These are phyloP conservation scores for Melampsora americana DNA, from an alignment of 1,284 basidiomycete genomes.

Conservation along the genomic window DNA sequence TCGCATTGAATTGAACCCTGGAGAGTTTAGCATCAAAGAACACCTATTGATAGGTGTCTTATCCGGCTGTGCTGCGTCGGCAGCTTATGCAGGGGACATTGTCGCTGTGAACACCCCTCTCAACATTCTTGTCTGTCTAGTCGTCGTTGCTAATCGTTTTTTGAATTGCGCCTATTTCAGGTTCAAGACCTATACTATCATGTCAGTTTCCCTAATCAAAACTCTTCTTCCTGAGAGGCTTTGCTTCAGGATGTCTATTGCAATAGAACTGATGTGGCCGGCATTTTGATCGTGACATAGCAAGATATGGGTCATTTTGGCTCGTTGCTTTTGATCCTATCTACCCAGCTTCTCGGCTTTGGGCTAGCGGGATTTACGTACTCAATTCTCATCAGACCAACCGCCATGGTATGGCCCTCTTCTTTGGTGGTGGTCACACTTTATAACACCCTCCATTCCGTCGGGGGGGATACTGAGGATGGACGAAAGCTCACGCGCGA, in stretches of 20 bases:
- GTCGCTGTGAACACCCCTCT: conserved; percentile 14
- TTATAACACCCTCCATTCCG: conserved; percentile 53
- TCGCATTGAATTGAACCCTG: conserved; percentile 56
- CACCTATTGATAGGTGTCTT: conserved; percentile 33
- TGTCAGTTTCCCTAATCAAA: conserved; percentile 56
- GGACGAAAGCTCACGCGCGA: conserved; percentile 16
- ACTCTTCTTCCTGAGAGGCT: conserved; percentile 54
- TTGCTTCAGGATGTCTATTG: conserved; percentile 55
- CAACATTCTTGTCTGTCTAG: conserved; percentile 7
- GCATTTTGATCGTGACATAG: conserved; percentile 56
- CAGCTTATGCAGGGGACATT: conserved; percentile 43
- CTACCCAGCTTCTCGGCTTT: conserved; percentile 61
- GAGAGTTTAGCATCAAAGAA: conserved; percentile 57
- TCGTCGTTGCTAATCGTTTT: neutral
- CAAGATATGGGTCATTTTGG: conserved; percentile 51
- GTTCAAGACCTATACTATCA: conserved; percentile 56
- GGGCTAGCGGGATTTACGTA: conserved; percentile 58
- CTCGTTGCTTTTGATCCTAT: conserved; percentile 58
- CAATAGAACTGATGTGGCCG: conserved; percentile 56
- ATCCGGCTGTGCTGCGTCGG: conserved; percentile 24
- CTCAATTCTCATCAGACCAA: conserved; percentile 51
- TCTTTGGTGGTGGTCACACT: conserved; percentile 54
- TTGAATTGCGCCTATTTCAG: conserved; percentile 52
- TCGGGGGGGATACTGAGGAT: conserved; percentile 29
- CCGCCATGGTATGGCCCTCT: conserved; percentile 52